phyloP scores from a whole-genome alignment of 352 stramenopile species.

The Pythium dissimile region DNA sequence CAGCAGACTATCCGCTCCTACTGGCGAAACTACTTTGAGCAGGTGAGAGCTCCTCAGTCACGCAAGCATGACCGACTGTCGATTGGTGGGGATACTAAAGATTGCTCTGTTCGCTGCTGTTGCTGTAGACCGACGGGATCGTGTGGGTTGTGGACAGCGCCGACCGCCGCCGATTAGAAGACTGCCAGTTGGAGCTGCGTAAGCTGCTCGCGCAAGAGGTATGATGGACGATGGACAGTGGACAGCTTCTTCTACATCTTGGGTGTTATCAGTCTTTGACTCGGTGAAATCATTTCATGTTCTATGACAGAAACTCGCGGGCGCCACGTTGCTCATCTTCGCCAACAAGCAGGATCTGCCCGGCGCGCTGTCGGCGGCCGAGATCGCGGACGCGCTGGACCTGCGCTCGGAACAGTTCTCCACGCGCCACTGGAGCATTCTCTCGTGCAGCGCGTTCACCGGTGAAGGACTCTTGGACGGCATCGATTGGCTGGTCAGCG shows the following conservation, averaged over 20 bases:
- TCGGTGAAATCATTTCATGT: not conserved
- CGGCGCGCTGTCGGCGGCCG: constrained; percentile 83
- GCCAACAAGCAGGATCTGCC: constrained; percentile 99
- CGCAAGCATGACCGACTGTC: too few relatives aligned
- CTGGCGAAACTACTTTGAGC: constrained; percentile 99
- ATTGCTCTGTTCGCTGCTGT: not conserved
- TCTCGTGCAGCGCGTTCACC: constrained; percentile 97
- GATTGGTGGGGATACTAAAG: too few relatives aligned
- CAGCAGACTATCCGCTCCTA: constrained; percentile 98
- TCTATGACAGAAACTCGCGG: constrained; percentile 90
- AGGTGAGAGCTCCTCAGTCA: too few relatives aligned
- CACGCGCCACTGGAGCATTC: constrained; percentile 85
- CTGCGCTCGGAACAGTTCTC: constrained; percentile 81
- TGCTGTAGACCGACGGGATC: constrained; percentile 92
- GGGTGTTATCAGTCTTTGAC: not conserved
- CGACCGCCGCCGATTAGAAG: constrained; percentile 91
- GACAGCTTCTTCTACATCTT: not conserved
- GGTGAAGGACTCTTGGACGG: constrained; percentile 94
- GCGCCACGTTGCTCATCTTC: constrained; percentile 98
- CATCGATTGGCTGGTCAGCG: constrained; percentile 97
- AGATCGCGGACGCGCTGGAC: constrained; percentile 90
- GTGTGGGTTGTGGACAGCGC: constrained; percentile 99
- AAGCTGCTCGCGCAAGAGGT: constrained; percentile 89
- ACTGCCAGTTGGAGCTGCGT: constrained; percentile 91
- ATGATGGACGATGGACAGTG: not conserved